Conservation (phyloP, 345 rosid species). For the Brassica rapa region DNA sequence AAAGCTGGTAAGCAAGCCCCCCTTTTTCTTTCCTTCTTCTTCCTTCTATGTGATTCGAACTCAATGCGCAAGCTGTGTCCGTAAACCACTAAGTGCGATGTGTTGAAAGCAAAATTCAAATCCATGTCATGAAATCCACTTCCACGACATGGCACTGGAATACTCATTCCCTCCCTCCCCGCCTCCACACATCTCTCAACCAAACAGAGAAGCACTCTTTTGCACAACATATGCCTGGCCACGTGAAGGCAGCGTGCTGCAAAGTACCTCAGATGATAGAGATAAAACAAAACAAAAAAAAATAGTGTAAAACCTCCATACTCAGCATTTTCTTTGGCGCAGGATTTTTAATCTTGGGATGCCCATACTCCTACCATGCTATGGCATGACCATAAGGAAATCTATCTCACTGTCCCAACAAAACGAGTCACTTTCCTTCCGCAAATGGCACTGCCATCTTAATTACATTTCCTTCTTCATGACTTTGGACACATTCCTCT, state of each 20-base stretch:
- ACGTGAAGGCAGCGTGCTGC: neutral
- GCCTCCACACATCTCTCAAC: neutral
- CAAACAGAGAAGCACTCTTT: neutral
- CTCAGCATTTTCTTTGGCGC: constrained; percentile 97
- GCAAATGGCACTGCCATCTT: neutral
- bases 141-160: neutral
- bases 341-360: constrained; percentile 46
- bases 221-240: too few species aligned
- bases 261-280: neutral
- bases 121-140: neutral
- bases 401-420: constrained; percentile 47
- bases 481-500: constrained; percentile 57
- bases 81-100: neutral
- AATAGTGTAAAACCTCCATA: constrained; percentile 68
- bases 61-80: constrained; percentile 1
- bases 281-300: neutral
- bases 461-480: neutral
- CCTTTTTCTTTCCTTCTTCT: neutral
- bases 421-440: neutral
- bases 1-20: constrained; percentile 66
- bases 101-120: neutral
- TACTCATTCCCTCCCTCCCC: neutral
- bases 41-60: neutral
- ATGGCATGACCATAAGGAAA: constrained; percentile 45
- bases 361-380: constrained; percentile 30